Evolutionary conservation across 2,329 filamentous ascomycete species (phyloP).

Genomic region (Drechslerella dactyloides): DNA sequence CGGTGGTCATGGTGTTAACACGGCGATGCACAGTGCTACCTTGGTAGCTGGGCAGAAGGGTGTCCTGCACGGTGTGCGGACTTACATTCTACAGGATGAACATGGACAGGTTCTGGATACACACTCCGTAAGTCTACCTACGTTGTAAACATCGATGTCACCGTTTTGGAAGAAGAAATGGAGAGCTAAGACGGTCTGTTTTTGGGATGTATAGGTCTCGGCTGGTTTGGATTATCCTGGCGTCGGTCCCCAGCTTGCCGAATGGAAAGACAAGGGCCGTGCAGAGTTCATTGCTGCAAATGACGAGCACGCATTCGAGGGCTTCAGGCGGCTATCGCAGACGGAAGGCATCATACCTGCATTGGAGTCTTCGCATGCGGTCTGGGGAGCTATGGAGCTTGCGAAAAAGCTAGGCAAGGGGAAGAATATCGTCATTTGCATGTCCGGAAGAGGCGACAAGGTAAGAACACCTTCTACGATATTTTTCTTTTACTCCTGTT

Average conservation of each 20-base stretch:
- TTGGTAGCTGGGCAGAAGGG: slow-evolving; percentile 85
- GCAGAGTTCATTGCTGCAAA: slow-evolving; percentile 91
- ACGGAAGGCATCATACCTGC: slow-evolving; percentile 97
- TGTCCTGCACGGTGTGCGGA: slow-evolving; percentile 92
- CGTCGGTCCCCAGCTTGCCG: slow-evolving; percentile 87
- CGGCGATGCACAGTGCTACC: slow-evolving; percentile 82
- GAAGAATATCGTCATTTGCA: slow-evolving; percentile 88
- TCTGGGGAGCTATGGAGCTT: slow-evolving; percentile 85
- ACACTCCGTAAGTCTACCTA: slow-evolving; percentile 69
- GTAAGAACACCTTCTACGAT: slow-evolving; percentile 13
- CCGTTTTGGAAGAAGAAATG: neutral
- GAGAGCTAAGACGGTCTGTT: slow-evolving; percentile 1
- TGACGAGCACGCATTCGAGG: slow-evolving; percentile 85
- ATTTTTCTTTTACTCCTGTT: neutral
- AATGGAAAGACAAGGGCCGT: slow-evolving; percentile 88
- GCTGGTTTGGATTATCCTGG: slow-evolving; percentile 97
- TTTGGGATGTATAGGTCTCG: slow-evolving; percentile 72
- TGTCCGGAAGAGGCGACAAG: slow-evolving; percentile 93
- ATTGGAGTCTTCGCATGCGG: slow-evolving; percentile 88
- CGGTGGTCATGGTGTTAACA: slow-evolving; percentile 89
- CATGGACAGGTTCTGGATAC: slow-evolving; percentile 94
- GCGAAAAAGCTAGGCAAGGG: slow-evolving; percentile 91
- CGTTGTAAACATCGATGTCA: neutral
- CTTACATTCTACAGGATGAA: slow-evolving; percentile 90
- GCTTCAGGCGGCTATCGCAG: slow-evolving; percentile 83